phyloP scores from a whole-genome alignment of 2,329 filamentous ascomycete genomes.

The Tolypocladium paradoxum region DNA sequence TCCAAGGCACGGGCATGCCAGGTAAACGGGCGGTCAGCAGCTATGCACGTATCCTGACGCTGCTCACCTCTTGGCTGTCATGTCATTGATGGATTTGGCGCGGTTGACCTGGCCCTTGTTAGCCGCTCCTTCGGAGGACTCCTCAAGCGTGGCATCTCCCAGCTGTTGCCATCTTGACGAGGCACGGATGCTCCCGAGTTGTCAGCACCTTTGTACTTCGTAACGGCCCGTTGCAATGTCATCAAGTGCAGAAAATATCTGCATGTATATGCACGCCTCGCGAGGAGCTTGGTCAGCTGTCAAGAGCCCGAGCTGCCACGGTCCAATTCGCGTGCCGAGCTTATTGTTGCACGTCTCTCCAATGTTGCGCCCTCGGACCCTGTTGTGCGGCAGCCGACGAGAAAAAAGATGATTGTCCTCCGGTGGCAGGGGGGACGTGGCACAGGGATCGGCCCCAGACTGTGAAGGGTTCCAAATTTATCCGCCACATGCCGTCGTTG shows the following conservation, averaged over 20 bases:
- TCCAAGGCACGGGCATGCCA: neutral
- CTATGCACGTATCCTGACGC: neutral
- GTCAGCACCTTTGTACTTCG: too few species aligned
- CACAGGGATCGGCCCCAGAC: constrained; percentile 4
- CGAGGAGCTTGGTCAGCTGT: too few species aligned
- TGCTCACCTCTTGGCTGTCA: neutral
- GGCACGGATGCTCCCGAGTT: neutral
- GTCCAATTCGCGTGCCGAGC: neutral
- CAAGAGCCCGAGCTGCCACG: neutral
- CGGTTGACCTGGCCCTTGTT: neutral
- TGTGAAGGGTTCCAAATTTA: constrained; percentile 5
- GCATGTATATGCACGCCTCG: too few species aligned
- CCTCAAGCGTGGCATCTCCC: neutral
- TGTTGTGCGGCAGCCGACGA: neutral
- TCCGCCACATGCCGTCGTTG: constrained; percentile 7
- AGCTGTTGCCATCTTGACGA: neutral
- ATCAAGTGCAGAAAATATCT: neutral
- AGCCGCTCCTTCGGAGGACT: neutral
- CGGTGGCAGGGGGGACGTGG: neutral
- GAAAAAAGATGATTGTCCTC: neutral
- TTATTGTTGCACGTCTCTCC: neutral
- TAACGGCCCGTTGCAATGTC: neutral
- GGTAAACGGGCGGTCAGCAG: neutral
- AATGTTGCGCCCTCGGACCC: neutral
- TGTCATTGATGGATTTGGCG: neutral